phyloP scores from a whole-genome alignment of 73 alveolate genomes.

The Tetrahymena malaccensis region DNA sequence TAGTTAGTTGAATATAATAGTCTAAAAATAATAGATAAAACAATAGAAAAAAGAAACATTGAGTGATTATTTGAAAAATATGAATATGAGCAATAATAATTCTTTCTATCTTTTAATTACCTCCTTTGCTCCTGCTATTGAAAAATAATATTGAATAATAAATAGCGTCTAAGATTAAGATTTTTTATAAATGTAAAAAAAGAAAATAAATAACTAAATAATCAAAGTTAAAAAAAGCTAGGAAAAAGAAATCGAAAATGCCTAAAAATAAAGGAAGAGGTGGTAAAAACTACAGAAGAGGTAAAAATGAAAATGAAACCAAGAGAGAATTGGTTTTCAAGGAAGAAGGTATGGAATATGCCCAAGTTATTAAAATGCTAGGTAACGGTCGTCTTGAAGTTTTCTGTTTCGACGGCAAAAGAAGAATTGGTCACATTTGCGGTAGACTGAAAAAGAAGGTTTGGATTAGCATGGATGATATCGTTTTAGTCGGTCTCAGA shows the following conservation, averaged over 20 bases:
- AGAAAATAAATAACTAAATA: not conserved
- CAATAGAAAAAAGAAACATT: not conserved
- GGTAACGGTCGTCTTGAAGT: slow-evolving; percentile 95
- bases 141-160: not conserved
- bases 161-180: not conserved
- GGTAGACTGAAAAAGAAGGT: slow-evolving; percentile 92
- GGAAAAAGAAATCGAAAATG: slow-evolving; percentile 32
- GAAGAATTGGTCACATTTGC: slow-evolving; percentile 91
- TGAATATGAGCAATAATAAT: not conserved
- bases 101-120: not conserved
- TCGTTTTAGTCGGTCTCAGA: slow-evolving; percentile 83
- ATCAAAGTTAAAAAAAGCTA: not conserved
- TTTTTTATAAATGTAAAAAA: not conserved
- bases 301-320: slow-evolving; percentile 74
- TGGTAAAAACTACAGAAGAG: slow-evolving; percentile 96
- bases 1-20: not conserved
- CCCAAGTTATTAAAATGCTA: slow-evolving; percentile 68
- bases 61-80: not conserved
- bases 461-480: slow-evolving; percentile 95
- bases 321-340: slow-evolving; percentile 84
- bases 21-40: not conserved
- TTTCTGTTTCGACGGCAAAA: slow-evolving; percentile 79
- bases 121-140: not conserved
- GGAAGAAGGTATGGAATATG: slow-evolving; percentile 97
- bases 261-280: slow-evolving; percentile 96